Evolutionary conservation across 73 alveolate genomes (phyloP), one percentile per base, ranked within the genome.

Genomic region (Blepharisma japonicum): DNA sequence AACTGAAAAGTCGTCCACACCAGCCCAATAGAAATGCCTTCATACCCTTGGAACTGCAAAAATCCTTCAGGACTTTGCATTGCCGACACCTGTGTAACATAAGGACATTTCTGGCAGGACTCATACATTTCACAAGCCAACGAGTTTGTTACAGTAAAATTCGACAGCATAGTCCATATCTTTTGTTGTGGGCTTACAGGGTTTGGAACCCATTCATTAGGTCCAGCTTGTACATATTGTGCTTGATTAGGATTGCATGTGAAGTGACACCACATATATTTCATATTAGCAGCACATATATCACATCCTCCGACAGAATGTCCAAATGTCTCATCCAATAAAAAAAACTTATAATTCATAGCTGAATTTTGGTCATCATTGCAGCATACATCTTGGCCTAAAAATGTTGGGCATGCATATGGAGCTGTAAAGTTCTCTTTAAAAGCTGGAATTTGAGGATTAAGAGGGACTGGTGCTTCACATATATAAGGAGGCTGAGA

Each of bases 281-380:
- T 70, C n/a, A 70, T 11, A 45, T 70, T 70, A 38, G 80, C 80
- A 14, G 80, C 80, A 5, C 80, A 70, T n/a, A 70, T 70, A 70
- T 70, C 80, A 5, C 80, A 70, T 4, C 80, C 80, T 14, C 80
- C 80, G 11, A 47, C 56, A 9, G 25, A 45, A 70, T 25, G 61
- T 47, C 80, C 80, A n/a, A 70, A 45, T 9, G 68, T 70, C 14
- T 20, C n/a, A 25, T 70, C 80, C 38, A 70, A 45, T n/a, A 47
- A n/a, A n/a, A 25, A 18, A 45, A 38, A 70, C n/a, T 70, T 70
- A 70, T 47, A 45, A 39, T 14, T 18, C 80, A 70, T 70, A 14
- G 66, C 68, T 14, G 11, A 9, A 45, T 39, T 45, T 70, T 70
- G 66, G 27, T n/a, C 80, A 45, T 45, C 42, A 25, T 45, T 70